A percentile compares a stretch with the other conserved stretches of the same genome.
Conservation (phyloP, 768 basidiomycete species). For the Lentinus tigrinus region DNA sequence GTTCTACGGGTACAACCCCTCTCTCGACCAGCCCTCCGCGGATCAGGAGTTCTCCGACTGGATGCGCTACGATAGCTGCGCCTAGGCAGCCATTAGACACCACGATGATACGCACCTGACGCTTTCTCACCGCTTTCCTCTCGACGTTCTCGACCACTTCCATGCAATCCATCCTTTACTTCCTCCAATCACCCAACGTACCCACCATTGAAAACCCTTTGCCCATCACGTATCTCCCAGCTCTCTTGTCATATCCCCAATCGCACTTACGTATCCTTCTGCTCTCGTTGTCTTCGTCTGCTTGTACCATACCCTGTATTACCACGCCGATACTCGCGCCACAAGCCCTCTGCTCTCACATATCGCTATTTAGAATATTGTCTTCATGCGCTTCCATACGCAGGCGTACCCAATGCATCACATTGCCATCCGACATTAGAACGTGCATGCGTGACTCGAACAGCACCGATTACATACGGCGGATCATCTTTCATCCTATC, state of each 20-base stretch:
- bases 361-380: too few species aligned
- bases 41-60: slow-evolving; percentile 13
- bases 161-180: too few species aligned
- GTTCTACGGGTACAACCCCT: neutral
- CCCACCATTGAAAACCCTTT: too few species aligned
- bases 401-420: slow-evolving; percentile 12
- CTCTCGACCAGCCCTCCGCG: neutral
- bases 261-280: neutral
- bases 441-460: neutral
- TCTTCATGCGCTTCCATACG: neutral
- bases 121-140: neutral
- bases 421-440: neutral
- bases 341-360: too few species aligned
- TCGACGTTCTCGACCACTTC: neutral
- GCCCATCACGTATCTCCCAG: neutral
- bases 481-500: neutral
- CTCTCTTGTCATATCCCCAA: neutral
- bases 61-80: slow-evolving; percentile 6
- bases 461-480: neutral
- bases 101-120: neutral
- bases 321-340: neutral
- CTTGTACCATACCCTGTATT: neutral
- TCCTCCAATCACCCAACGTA: too few species aligned
- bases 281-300: neutral
- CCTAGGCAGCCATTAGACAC: neutral